These are phyloP conservation scores for Aurantiochytrium sp. DNA, from an alignment of 108 stramenopile genomes.

Conservation along the genomic window DNA sequence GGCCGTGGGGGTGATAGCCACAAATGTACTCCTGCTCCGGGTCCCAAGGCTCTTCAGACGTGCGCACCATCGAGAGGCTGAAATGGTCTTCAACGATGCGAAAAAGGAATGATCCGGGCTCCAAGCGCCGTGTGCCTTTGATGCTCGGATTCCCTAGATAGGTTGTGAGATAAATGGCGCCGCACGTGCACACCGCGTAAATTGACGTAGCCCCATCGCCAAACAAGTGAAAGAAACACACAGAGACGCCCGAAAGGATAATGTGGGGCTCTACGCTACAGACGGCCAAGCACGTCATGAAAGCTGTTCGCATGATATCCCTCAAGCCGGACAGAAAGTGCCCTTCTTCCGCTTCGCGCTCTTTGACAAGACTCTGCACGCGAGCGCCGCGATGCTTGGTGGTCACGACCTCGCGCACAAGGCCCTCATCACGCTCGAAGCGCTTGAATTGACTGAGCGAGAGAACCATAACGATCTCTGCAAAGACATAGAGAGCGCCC, in stretches of 20 bases:
- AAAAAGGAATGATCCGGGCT: neutral
- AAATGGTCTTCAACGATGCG: neutral
- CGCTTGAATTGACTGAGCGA: neutral
- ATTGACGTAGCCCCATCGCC: neutral
- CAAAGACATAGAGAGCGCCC: neutral
- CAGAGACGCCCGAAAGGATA: neutral
- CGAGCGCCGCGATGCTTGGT: neutral
- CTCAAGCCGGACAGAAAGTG: neutral
- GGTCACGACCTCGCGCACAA: neutral
- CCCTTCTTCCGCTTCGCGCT: neutral
- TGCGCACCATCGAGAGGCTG: neutral
- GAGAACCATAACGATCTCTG: neutral
- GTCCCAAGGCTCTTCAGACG: neutral
- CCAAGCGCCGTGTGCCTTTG: neutral
- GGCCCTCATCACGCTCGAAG: neutral
- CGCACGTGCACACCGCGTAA: neutral
- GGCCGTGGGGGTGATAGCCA: slow-evolving; percentile 7
- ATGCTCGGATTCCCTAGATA: neutral
- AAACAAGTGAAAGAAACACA: neutral
- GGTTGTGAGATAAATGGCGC: neutral
- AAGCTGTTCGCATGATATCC: neutral
- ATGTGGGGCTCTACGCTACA: neutral
- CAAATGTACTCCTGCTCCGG: neutral
- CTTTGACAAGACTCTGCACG: neutral
- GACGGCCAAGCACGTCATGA: neutral